Conservation (phyloP, 2,329 filamentous ascomycete species). For the Pseudopyricularia javanii region DNA sequence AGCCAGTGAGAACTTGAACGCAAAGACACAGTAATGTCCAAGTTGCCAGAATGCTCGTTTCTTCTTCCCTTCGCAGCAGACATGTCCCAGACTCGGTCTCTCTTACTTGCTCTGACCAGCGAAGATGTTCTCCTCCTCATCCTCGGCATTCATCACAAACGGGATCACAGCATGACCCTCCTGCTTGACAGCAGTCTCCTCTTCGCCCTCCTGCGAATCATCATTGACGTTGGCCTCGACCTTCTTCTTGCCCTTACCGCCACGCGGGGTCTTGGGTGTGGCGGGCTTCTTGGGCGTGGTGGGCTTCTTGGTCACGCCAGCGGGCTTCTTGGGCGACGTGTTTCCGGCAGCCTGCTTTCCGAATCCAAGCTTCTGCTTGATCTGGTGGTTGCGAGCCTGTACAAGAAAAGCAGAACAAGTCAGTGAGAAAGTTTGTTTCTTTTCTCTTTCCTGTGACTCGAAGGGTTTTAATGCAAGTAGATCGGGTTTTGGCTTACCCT, state of each 20-base stretch:
- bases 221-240: background rate
- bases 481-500: conserved; percentile 28
- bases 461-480: no score
- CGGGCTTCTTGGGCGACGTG: background rate
- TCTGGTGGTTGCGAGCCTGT: conserved; percentile 34
- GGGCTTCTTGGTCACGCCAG: background rate
- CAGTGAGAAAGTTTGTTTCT: background rate
- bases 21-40: no score
- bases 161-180: no score
- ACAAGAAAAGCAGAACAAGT: background rate
- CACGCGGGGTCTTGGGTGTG: background rate
- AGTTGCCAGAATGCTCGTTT: no score
- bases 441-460: no score
- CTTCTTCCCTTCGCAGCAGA: no score
- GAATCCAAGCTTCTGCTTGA: conserved; percentile 33
- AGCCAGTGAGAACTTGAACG: no score
- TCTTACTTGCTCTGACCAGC: no score
- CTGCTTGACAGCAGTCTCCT: background rate
- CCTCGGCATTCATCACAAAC: no score
- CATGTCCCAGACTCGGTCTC: no score
- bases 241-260: background rate
- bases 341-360: conserved; percentile 6
- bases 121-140: no score
- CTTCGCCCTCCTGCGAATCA: background rate
- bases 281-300: background rate